phyloP scores from a whole-genome alignment of 208 protist genomes.

The Leishmania gerbilli region DNA sequence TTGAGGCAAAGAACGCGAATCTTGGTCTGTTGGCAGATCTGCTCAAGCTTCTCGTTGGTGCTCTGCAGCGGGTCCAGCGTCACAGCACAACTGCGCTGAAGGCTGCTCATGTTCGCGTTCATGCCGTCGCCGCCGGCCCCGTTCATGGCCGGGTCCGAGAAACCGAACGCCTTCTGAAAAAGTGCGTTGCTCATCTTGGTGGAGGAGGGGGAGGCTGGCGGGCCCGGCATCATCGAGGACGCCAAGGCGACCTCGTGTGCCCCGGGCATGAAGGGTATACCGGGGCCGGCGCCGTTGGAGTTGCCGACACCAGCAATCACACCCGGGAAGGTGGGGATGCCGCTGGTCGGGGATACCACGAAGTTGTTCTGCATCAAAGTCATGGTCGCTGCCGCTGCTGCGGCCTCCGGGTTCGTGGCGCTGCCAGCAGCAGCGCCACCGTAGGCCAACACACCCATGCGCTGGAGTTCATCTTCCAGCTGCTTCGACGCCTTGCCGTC shows the following conservation, averaged over 20 bases:
- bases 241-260: conserved; percentile 16
- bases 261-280: conserved; percentile 23
- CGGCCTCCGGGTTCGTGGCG: conserved; percentile 14
- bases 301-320: conserved; percentile 20
- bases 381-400: conserved; percentile 18
- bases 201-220: conserved; percentile 10
- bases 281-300: conserved; percentile 11
- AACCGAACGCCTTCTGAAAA: conserved; percentile 30
- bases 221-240: conserved; percentile 15
- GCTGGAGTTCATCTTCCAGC: conserved; percentile 45
- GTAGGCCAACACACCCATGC: conserved; percentile 28
- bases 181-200: conserved; percentile 36
- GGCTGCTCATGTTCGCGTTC: conserved; percentile 41
- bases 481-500: conserved; percentile 20
- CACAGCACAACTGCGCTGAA: conserved; percentile 37
- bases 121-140: conserved; percentile 36
- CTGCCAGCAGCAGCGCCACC: conserved; percentile 16
- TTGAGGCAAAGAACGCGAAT: conserved; percentile 60
- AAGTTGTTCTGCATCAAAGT: conserved; percentile 29
- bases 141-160: conserved; percentile 24
- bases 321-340: conserved; percentile 14
- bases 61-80: conserved; percentile 50
- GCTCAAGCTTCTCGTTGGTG: conserved; percentile 66
- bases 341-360: conserved; percentile 26
- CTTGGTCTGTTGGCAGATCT: conserved; percentile 56